Percentiles rank a stretch among this genome's conserved stretches.
Evolutionary conservation across 2,329 filamentous ascomycete species (phyloP).

Genomic region (Fusarium subglutinans): DNA sequence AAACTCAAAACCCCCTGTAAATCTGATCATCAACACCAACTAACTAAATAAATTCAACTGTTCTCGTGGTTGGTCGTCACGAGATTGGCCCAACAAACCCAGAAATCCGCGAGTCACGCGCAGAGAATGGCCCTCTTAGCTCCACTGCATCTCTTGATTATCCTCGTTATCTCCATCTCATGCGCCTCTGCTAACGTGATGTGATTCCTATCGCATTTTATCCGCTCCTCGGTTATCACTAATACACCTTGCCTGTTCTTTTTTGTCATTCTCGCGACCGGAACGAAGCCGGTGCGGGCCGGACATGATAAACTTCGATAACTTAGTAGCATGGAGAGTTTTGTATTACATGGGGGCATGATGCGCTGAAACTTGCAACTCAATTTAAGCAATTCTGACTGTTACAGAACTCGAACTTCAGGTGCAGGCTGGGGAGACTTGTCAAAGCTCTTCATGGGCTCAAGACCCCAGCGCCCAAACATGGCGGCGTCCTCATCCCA

Average conservation of each 20-base stretch:
- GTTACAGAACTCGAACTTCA: constrained; percentile 40
- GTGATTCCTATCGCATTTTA: constrained; percentile 10
- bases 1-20: not conserved
- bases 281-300: constrained; percentile 18
- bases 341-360: not conserved
- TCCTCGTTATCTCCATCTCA: constrained; percentile 11
- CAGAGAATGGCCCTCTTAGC: not conserved
- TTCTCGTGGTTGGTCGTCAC: constrained; percentile 21
- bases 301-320: not conserved
- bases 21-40: not conserved
- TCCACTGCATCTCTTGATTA: constrained; percentile 12
- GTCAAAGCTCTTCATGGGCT: constrained; percentile 73
- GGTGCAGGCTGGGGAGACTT: constrained; percentile 45
- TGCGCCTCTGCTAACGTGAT: constrained; percentile 24
- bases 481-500: constrained; percentile 89
- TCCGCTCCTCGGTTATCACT: constrained; percentile 12
- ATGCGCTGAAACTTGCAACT: not conserved
- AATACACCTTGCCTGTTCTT: not conserved
- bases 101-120: constrained; percentile 23
- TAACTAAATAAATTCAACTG: not conserved
- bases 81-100: constrained; percentile 5
- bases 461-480: constrained; percentile 84
- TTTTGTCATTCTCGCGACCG: constrained; percentile 10
- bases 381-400: not conserved
- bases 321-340: not conserved